These are phyloP conservation scores for Elongisporangium anandrum DNA, from an alignment of 352 stramenopile species.

Conservation along the genomic window DNA sequence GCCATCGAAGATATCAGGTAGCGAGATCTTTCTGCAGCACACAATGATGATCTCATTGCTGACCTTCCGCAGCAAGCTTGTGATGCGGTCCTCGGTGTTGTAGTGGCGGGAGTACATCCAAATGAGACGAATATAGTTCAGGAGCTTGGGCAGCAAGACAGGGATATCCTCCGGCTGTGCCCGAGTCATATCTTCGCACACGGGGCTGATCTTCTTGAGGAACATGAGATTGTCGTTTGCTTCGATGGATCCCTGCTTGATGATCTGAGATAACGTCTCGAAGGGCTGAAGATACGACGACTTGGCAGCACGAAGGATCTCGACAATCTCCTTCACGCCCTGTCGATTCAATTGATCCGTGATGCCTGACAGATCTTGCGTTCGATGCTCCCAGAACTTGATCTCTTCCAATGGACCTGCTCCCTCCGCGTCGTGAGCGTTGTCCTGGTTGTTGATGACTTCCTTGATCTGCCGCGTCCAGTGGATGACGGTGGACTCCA, in stretches of 20 bases:
- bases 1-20: conserved; percentile 91
- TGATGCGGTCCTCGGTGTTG: conserved; percentile 93
- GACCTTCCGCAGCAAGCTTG: conserved; percentile 90
- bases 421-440: conserved; percentile 86
- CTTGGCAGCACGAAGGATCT: conserved; percentile 84
- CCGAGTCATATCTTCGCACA: conserved; percentile 86
- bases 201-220: conserved; percentile 88
- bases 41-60: conserved; percentile 94
- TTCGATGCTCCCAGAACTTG: conserved; percentile 93
- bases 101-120: conserved; percentile 93
- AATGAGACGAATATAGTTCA: conserved; percentile 94
- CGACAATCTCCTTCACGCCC: conserved; percentile 89
- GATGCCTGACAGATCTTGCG: conserved; percentile 91
- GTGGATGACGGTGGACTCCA: conserved; percentile 96
- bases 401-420: conserved; percentile 93
- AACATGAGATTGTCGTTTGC: conserved; percentile 95
- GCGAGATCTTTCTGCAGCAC: conserved; percentile 86
- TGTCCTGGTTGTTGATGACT: conserved; percentile 95
- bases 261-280: conserved; percentile 89
- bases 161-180: conserved; percentile 89
- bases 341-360: conserved; percentile 90
- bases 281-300: conserved; percentile 93
- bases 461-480: conserved; percentile 98
- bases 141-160: conserved; percentile 85
- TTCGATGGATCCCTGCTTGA: conserved; percentile 89